Evolutionary conservation across 108 stramenopile genomes (phyloP).

Genomic region (Discostella stelligeroides): DNA sequence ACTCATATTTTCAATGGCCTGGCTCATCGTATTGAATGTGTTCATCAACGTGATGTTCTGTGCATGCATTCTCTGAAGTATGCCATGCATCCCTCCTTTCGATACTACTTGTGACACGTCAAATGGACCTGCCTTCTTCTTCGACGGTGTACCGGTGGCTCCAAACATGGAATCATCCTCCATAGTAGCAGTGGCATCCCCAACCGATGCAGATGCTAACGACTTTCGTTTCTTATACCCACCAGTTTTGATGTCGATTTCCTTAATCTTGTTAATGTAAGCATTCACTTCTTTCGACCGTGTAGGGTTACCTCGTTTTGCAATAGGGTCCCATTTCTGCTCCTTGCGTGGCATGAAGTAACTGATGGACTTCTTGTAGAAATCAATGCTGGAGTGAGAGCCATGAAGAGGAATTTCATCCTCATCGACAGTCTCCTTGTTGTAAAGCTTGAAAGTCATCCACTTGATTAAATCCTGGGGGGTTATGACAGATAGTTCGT

Average conservation of each 20-base stretch:
- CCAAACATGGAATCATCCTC: no score
- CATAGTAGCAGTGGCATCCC: not conserved
- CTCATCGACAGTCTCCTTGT: not conserved
- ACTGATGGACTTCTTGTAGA: constrained; percentile 4
- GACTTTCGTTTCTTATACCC: not conserved
- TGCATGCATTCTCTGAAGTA: not conserved
- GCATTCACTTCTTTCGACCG: constrained; percentile 6
- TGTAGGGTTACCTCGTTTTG: constrained; percentile 1
- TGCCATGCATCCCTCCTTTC: not conserved
- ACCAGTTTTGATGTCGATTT: not conserved
- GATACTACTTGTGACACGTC: not conserved
- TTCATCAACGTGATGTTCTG: not conserved
- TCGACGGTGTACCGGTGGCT: not conserved
- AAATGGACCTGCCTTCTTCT: no score
- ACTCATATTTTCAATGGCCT: not conserved
- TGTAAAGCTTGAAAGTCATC: not conserved
- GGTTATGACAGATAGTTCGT: not conserved
- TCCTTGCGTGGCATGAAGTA: constrained; percentile 8
- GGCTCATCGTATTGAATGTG: not conserved
- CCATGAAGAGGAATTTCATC: not conserved
- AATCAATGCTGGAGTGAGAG: not conserved
- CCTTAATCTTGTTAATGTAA: not conserved
- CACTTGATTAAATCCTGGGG: not conserved
- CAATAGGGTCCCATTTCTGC: not conserved
- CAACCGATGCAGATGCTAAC: not conserved